A percentile compares a stretch with the other conserved stretches of the same genome.
These are phyloP conservation scores for Mycena sp. DNA, from an alignment of 1,284 basidiomycete species.

Conservation along the genomic window DNA sequence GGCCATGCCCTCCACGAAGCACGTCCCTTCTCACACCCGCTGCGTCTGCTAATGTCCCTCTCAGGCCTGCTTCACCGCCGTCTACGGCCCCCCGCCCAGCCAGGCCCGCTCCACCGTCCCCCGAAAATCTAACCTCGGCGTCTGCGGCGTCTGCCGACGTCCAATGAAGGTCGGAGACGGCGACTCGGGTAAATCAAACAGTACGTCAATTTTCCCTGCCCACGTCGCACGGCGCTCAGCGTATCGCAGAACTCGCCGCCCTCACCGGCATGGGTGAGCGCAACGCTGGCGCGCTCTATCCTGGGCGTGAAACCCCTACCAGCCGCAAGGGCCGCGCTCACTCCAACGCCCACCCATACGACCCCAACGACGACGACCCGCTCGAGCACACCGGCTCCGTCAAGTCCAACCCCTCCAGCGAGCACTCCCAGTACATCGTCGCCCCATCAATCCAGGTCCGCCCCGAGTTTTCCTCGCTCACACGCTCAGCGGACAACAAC, in stretches of 20 bases:
- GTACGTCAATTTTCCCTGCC: slow-evolving; percentile 58
- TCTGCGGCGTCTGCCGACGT: slow-evolving; percentile 95
- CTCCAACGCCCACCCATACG: slow-evolving; percentile 50
- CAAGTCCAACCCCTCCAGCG: slow-evolving; percentile 55
- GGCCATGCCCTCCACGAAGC: slow-evolving; percentile 98
- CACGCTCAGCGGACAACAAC: slow-evolving; percentile 74
- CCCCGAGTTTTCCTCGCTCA: slow-evolving; percentile 86
- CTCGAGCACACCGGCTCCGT: slow-evolving; percentile 67
- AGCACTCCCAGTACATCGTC: slow-evolving; percentile 71
- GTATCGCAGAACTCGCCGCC: slow-evolving; percentile 78
- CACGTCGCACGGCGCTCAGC: neutral
- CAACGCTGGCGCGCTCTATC: slow-evolving; percentile 62
- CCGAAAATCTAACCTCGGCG: slow-evolving; percentile 84
- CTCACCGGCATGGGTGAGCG: slow-evolving; percentile 87
- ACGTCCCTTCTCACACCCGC: slow-evolving; percentile 40
- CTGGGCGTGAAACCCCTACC: slow-evolving; percentile 71
- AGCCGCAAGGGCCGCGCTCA: slow-evolving; percentile 44
- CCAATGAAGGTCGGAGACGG: slow-evolving; percentile 94
- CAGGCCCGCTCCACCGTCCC: slow-evolving; percentile 62
- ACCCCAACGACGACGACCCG: slow-evolving; percentile 84
- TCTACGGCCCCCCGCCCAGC: slow-evolving; percentile 89
- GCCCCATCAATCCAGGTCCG: slow-evolving; percentile 90
- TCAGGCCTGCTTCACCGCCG: slow-evolving; percentile 94
- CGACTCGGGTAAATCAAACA: slow-evolving; percentile 81
- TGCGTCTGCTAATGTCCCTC: slow-evolving; percentile 12